Evolutionary conservation across 352 stramenopile species (phyloP).

Genomic region (Thalassiosira hispida): DNA sequence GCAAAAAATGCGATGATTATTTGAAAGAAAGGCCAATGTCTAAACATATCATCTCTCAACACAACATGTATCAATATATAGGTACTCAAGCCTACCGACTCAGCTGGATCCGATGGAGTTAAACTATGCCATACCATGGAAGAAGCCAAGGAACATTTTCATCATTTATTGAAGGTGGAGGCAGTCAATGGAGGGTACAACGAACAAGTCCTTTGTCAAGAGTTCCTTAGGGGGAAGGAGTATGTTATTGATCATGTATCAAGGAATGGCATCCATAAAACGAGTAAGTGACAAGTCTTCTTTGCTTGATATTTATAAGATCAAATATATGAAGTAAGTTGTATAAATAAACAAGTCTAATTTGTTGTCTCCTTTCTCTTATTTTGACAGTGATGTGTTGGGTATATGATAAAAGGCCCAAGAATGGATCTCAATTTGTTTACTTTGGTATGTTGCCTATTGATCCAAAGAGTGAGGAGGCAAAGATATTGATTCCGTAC

Average conservation of each 20-base stretch:
- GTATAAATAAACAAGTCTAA: too few species aligned
- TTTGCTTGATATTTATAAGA: too few species aligned
- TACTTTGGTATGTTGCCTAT: slow-evolving; percentile 83
- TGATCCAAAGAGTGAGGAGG: slow-evolving; percentile 61
- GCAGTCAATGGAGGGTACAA: slow-evolving; percentile 70
- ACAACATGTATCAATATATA: background rate
- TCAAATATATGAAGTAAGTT: too few species aligned
- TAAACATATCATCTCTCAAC: background rate
- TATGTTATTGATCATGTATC: slow-evolving; percentile 93
- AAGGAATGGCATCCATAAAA: slow-evolving; percentile 91
- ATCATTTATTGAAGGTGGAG: slow-evolving; percentile 66
- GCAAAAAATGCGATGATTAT: too few species aligned
- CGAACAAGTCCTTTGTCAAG: slow-evolving; percentile 90
- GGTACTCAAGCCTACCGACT: slow-evolving; percentile 94
- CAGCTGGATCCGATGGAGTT: slow-evolving; percentile 93
- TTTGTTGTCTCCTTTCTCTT: too few species aligned
- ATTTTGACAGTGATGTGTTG: slow-evolving; percentile 91
- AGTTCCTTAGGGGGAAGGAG: slow-evolving; percentile 92
- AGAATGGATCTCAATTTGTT: slow-evolving; percentile 86
- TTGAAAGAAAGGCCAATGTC: too few species aligned
- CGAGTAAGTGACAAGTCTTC: too few species aligned
- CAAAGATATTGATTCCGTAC: slow-evolving; percentile 80
- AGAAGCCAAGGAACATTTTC: slow-evolving; percentile 87
- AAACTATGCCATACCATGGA: slow-evolving; percentile 90
- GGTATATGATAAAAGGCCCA: slow-evolving; percentile 93